phyloP scores from a whole-genome alignment of 805 yeast species.

The Candida silvicultrix region DNA sequence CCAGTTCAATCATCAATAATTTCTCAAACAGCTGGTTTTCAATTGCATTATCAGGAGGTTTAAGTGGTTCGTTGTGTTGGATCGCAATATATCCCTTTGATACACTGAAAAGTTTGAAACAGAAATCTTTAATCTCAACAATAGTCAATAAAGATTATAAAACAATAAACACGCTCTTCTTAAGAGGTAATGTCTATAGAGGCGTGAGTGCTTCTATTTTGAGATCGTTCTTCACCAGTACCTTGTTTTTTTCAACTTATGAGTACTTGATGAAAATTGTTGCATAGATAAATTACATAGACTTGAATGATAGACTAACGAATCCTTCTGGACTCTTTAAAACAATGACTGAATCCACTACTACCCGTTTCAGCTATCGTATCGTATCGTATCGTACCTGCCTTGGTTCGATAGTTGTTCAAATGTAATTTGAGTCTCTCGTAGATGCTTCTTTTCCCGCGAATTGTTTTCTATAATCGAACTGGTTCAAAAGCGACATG shows the following conservation, averaged over 20 bases:
- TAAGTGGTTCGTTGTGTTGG: neutral
- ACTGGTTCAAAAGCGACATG: too few relatives aligned
- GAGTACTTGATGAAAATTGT: slow-evolving; percentile 1
- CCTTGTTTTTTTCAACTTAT: neutral
- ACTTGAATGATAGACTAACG: too few relatives aligned
- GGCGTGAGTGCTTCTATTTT: neutral
- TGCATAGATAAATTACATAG: too few relatives aligned
- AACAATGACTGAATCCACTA: too few relatives aligned
- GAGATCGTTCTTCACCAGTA: slow-evolving; percentile 1
- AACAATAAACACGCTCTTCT: neutral
- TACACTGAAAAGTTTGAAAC: neutral
- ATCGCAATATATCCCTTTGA: neutral
- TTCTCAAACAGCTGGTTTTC: neutral
- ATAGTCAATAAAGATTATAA: neutral
- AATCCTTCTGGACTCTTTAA: too few relatives aligned
- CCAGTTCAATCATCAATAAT: neutral
- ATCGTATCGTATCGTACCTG: too few relatives aligned
- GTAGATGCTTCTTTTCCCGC: too few relatives aligned
- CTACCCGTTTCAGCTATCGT: too few relatives aligned
- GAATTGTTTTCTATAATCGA: too few relatives aligned
- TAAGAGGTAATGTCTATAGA: neutral
- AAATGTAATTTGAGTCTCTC: too few relatives aligned
- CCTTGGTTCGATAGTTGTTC: too few relatives aligned
- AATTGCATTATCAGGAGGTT: neutral
- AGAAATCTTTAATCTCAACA: neutral